Evolutionary conservation across 306 rosid genomes (phyloP), one percentile per base, ranked within the genome.

Genomic region (Dryas octopetala): DNA sequence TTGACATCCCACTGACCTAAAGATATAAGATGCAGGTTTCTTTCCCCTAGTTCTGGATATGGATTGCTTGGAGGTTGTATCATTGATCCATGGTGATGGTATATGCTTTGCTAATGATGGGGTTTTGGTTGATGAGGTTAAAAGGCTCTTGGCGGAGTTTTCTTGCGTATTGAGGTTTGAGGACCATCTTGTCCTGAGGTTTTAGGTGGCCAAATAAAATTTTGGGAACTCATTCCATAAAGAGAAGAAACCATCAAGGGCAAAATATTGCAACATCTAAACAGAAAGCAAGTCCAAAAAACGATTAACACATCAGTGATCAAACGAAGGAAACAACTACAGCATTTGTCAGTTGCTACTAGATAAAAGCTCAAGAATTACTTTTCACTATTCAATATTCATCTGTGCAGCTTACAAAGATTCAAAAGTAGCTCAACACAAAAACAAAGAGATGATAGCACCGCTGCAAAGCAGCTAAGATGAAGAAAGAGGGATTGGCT

Each of bases 401-500:
- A 63, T 63, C 64, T 17, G n/a, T 17, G 10, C 6, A 41, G 19
- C 41, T 41, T 17, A 60, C 47, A 61, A 19, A 4, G 8, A 3
- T 10, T 66, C 66, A 16, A 7, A 23, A 26, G 3, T 23, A 19
- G 13, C 13, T 49, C 60, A 15, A 23, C 3, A 49, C 60, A 47
- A 9, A 14, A 17, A 64, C 28, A 6, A 58, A 19, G 38, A 26
- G 2, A 55, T 28, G 40, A 19, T 10, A 14, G 15, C n/a, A 44
- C 48, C 15, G 38, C 38, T 23, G 23, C 23, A 23, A 23, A 23
- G 71, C 54, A 1, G 47, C 17, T 89, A 89, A 3, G 86, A 40
- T 2, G 86, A 83, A 40, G 88, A 66, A 45, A 87, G 91, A 71
- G 96, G 95, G 81, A 94, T 91, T 0, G 95, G 98, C 84, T 86